Base-by-base conservation (phyloP, 768 basidiomycete species). In the Tulasnella sp. region DNA sequence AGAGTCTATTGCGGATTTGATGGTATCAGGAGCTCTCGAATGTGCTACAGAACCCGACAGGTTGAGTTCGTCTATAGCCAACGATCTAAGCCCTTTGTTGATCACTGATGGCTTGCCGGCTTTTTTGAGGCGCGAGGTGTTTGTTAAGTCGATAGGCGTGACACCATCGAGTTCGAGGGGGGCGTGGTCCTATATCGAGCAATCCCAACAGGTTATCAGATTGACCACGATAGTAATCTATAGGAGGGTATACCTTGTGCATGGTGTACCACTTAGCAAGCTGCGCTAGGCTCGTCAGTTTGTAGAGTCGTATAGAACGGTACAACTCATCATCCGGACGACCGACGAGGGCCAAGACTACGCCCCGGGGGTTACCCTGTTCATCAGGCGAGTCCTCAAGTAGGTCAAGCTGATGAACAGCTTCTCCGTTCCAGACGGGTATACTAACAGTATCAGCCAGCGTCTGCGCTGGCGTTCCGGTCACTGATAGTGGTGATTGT, bases 241-340 rank as follows among this genome's bases (percentile, higher is more conserved):
- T 21, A n/a, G n/a, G n/a, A n/a, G 3, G n/a, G 52, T 71, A 43
- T 62, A 84, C 88, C 70, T 83, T 84, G 60, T 84, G 81, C 9
- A 82, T 72, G 17, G 83, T 71, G 0, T 80, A 76, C 85, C 85
- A 91, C 65, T 81, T 82, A 1, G 85, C 86, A 11, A 92, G 75
- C 64, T 78, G 89, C 8, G 78, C 76, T 4, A 92, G 70, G 66
- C 87, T 87, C 19, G 80, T 74, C 19, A 92, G 74, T 65, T 83
- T 91, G 68, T 92, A 92, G 87, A 92, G 90, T 42, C 89, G 80
- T 42, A 90, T 70, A 5, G 75, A 68, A 63, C 87, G 85, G 52
- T 76, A 7, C 38, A 86, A 81, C 60, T 77, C 80, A n/a, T 64
- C 65, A 81, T 78, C 0, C 83, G 79, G 19, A 17, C 29, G 30